These are phyloP conservation scores for Petrea volubilis DNA, from an alignment of 257 asterid genomes.

Conservation along the genomic window DNA sequence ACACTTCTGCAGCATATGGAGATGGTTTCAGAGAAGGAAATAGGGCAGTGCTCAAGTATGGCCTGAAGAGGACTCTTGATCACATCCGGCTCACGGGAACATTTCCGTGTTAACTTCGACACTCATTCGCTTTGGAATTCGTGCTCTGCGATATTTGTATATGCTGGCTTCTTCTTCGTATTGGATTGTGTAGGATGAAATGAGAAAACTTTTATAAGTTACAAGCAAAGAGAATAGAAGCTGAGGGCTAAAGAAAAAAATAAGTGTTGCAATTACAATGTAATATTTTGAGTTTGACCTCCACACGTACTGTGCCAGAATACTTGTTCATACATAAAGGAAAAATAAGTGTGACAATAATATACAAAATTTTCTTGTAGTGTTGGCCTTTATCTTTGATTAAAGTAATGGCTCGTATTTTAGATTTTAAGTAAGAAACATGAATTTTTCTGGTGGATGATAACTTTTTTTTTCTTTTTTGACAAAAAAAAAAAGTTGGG, in stretches of 20 bases:
- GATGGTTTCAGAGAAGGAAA: conserved; percentile 93
- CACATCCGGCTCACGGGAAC: conserved; percentile 84
- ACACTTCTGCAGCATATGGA: conserved; percentile 88
- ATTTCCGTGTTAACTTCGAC: conserved; percentile 53
- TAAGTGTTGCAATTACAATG: conserved; percentile 15
- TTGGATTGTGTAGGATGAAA: conserved; percentile 21
- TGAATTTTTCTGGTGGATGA: too few species aligned
- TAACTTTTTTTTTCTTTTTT: too few species aligned
- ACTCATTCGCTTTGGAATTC: conserved; percentile 8
- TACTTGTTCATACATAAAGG: conserved; percentile 25
- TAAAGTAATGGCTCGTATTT: too few species aligned
- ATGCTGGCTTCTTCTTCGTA: conserved; percentile 16
- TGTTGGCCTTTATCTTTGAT: background rate
- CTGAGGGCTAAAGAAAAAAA: conserved; percentile 22
- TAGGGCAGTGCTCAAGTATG: conserved; percentile 81
- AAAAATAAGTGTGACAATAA: conserved; percentile 10
- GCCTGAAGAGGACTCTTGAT: conserved; percentile 83
- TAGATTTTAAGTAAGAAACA: too few species aligned
- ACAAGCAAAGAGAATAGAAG: conserved; percentile 26
- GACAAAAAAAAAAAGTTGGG: too few species aligned
- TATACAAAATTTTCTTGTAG: conserved; percentile 1
- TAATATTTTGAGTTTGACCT: conserved; percentile 23
- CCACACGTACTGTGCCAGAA: conserved; percentile 23
- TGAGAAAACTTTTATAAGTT: conserved; percentile 1
- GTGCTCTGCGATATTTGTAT: conserved; percentile 26